phyloP scores from a whole-genome alignment of 352 stramenopile genomes.

The Peronospora tabacina region DNA sequence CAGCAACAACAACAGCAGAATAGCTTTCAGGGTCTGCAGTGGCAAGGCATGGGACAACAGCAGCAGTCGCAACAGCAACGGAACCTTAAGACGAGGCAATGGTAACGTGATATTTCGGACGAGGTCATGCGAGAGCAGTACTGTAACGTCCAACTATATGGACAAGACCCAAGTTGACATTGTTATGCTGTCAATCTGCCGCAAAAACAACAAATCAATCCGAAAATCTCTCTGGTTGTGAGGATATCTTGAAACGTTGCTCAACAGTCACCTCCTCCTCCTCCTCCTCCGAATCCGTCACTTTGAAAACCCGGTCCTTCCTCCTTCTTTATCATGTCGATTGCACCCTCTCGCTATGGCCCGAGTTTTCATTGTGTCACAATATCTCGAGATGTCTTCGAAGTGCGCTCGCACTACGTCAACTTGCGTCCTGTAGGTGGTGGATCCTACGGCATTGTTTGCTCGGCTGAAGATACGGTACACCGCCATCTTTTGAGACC shows the following conservation, averaged over 20 bases:
- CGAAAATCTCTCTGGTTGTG: slow-evolving; percentile 3
- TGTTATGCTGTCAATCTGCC: slow-evolving; percentile 7
- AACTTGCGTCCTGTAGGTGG: slow-evolving; percentile 71
- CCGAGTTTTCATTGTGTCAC: slow-evolving; percentile 79
- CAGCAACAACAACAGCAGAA: slow-evolving; percentile 33
- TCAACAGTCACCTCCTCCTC: slow-evolving; percentile 27
- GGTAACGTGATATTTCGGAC: slow-evolving; percentile 15
- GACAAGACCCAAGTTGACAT: background rate
- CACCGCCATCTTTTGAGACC: background rate
- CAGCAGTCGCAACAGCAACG: slow-evolving; percentile 47
- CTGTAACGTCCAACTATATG: slow-evolving; percentile 16
- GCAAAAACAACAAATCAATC: background rate
- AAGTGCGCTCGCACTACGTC: slow-evolving; percentile 75
- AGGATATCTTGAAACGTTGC: slow-evolving; percentile 24
- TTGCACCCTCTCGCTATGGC: slow-evolving; percentile 66
- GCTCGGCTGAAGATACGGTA: slow-evolving; percentile 87
- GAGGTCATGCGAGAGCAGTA: slow-evolving; percentile 4
- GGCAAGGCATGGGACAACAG: slow-evolving; percentile 70
- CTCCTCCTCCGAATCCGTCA: slow-evolving; percentile 1
- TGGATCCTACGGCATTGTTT: slow-evolving; percentile 90
- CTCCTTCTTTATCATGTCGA: slow-evolving; percentile 33
- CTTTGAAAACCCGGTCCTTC: background rate
- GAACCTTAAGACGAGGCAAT: slow-evolving; percentile 52
- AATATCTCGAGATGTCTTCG: slow-evolving; percentile 72
- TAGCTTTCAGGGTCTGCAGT: slow-evolving; percentile 80